Base-by-base conservation (phyloP, 2,329 filamentous ascomycete genomes). In the Stachybotrys elegans region DNA sequence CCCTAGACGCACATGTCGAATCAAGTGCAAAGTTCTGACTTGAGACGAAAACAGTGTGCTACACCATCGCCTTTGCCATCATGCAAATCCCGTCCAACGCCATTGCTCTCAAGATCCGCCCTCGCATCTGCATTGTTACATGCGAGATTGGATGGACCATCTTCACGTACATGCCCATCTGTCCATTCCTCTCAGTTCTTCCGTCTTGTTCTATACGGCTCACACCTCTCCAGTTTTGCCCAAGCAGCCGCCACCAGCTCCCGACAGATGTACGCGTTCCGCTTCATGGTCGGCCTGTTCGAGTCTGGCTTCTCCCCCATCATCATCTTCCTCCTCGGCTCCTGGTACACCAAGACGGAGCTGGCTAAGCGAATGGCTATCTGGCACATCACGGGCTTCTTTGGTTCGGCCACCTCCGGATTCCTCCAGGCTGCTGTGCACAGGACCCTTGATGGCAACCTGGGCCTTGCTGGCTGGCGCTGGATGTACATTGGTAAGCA, bases 371-470 rank as follows among this genome's bases (percentile, higher is more conserved):
- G 48, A 5, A 43, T 42, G 6, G 43, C 40, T 1, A 37, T 50
- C 2, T 50, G 44, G 14, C 43, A 45, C 5, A 62, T 73, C 43
- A 57, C 70, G 14, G 14, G 25, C 8, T 29, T 29, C 14, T 29
- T 29, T 29, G 25, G 25, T 29, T 29, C 25, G 14, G 25, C 25
- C 25, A 29, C 25, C 25, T 29, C 8, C 8, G 25, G 25, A 29
- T 29, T 29, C 14, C 25, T 29, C 8, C 25, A 29, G 14, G 25
- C 25, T 14, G 25, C 25, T 14, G 25, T 29, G 8, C 25, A 29
- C 14, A 9, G 8, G 25, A 29, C 25, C 25, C 25, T 29, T 29
- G 25, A 29, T 29, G 25, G 25, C 25, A 29, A 14, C 8, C 25
- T 29, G 8, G 14, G 25, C 8, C 25, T 29, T 14, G 25, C 25